Conservation (phyloP, 129 eudicot species). For the Cynara cardunculus region DNA sequence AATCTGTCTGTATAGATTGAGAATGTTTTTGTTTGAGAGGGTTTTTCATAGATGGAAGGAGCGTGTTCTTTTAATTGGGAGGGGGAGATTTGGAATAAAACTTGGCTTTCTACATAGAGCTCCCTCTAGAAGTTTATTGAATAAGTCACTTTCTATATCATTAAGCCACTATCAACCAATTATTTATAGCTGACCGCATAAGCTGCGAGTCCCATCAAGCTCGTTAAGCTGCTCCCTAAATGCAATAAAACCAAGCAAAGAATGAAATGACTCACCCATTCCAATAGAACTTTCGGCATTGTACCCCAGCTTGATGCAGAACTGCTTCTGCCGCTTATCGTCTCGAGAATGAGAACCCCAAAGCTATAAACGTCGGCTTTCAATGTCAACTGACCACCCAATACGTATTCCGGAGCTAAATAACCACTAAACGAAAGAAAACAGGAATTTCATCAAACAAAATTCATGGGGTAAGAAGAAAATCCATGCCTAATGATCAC, state of each 20-base stretch:
- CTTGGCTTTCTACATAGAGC: too few species aligned
- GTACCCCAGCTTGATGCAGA: slow-evolving; percentile 49
- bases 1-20: too few species aligned
- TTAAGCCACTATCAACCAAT: too few species aligned
- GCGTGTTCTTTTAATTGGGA: too few species aligned
- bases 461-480: background rate
- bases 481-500: background rate
- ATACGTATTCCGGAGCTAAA: slow-evolving; percentile 91
- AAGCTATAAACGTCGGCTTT: slow-evolving; percentile 96
- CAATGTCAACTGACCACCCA: slow-evolving; percentile 78
- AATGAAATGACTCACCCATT: slow-evolving; percentile 58
- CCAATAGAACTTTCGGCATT: slow-evolving; percentile 51
- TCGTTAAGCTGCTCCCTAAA: too few species aligned
- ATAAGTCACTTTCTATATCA: too few species aligned
- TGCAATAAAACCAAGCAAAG: background rate
- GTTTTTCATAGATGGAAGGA: too few species aligned
- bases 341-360: slow-evolving; percentile 84
- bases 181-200: too few species aligned
- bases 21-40: too few species aligned
- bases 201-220: too few species aligned
- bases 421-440: slow-evolving; percentile 61
- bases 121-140: too few species aligned
- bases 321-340: slow-evolving; percentile 71
- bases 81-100: too few species aligned
- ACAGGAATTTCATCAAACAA: background rate